Percentiles rank a stretch among this genome's conserved stretches.
These are phyloP conservation scores for Hibiscus mutabilis DNA, from an alignment of 345 rosid species.

Conservation along the genomic window DNA sequence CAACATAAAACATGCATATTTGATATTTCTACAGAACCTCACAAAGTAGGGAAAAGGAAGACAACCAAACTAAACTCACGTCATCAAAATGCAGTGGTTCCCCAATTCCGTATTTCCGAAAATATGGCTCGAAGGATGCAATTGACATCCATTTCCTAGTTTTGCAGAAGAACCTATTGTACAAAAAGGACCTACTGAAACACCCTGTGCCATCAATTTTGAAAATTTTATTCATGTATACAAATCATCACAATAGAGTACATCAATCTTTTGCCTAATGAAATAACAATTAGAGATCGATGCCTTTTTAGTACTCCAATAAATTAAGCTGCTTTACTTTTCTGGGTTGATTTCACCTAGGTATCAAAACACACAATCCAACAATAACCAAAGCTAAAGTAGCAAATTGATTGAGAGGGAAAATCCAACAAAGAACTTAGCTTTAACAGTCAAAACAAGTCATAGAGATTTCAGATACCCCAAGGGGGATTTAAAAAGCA, in stretches of 20 bases:
- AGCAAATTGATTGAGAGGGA: background rate
- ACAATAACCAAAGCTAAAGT: no score
- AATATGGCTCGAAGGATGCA: slow-evolving; percentile 70
- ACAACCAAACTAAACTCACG: slow-evolving; percentile 41
- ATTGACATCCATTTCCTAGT: slow-evolving; percentile 67
- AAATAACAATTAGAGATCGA: no score
- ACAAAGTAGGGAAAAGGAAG: slow-evolving; percentile 6
- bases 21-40: background rate
- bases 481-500: no score
- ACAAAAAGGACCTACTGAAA: slow-evolving; percentile 75
- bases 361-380: no score
- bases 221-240: background rate
- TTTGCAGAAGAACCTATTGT: slow-evolving; percentile 71
- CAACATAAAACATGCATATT: background rate
- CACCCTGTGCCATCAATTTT: slow-evolving; percentile 41
- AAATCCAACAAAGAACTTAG: background rate
- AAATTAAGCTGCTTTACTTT: background rate
- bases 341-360: no score
- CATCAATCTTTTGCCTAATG: no score
- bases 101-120: slow-evolving; percentile 77
- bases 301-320: no score
- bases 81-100: slow-evolving; percentile 60
- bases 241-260: no score
- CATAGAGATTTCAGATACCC: background rate
- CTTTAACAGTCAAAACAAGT: background rate